Evolutionary conservation across 805 yeast genomes (phyloP).

Genomic region (Wickerhamia fluorescens): DNA sequence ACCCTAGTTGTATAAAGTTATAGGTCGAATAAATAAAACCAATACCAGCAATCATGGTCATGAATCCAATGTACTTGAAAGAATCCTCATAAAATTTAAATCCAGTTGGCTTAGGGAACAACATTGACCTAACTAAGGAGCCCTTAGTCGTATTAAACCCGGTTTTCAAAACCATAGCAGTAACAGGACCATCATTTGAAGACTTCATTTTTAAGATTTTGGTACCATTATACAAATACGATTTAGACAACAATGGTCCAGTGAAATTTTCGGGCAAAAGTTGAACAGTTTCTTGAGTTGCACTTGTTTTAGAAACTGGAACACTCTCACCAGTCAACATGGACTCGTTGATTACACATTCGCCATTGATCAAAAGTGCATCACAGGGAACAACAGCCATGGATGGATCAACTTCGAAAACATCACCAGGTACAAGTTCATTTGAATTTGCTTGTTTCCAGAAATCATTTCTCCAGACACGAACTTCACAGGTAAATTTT

Average conservation of each 20-base stretch:
- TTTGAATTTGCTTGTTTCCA: conserved; percentile 77
- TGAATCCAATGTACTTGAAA: conserved; percentile 91
- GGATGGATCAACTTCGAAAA: conserved; percentile 86
- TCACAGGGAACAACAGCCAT: conserved; percentile 78
- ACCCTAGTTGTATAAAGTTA: conserved; percentile 71
- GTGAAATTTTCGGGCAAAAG: conserved; percentile 54
- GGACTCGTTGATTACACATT: conserved; percentile 93
- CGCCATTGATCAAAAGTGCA: conserved; percentile 80
- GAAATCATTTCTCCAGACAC: conserved; percentile 88
- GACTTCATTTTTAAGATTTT: conserved; percentile 77
- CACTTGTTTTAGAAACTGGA: conserved; percentile 80
- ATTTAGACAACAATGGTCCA: conserved; percentile 59
- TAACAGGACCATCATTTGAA: conserved; percentile 66
- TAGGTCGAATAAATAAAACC: conserved; percentile 83
- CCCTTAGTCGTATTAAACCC: conserved; percentile 97
- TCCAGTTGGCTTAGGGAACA: conserved; percentile 91
- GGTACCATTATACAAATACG: conserved; percentile 84
- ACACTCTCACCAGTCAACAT: conserved; percentile 98
- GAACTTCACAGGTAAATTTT: conserved; percentile 64
- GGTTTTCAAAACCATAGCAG: conserved; percentile 81
- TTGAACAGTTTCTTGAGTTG: conserved; percentile 54
- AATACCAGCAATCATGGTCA: conserved; percentile 75
- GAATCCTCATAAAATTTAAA: conserved; percentile 93
- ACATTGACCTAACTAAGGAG: conserved; percentile 86
- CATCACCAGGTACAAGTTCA: conserved; percentile 92